Percentiles rank a stretch among this genome's conserved stretches.
phyloP scores from a whole-genome alignment of 768 basidiomycete genomes.

The Imleria badia region DNA sequence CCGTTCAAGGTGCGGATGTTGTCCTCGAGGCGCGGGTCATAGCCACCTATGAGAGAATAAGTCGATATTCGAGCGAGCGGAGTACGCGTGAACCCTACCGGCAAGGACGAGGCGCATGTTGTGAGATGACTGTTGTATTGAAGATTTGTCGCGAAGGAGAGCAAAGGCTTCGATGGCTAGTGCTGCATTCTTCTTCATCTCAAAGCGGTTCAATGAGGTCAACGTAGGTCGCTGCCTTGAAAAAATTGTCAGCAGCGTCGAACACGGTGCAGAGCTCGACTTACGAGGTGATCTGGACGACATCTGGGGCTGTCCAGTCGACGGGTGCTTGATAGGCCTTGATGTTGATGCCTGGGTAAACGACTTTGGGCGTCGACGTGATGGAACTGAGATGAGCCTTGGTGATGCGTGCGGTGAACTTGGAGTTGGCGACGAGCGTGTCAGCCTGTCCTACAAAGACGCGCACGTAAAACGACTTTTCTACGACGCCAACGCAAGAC shows the following conservation, averaged over 20 bases:
- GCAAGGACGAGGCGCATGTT: conserved; percentile 74
- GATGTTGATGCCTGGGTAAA: conserved; percentile 95
- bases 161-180: conserved; percentile 83
- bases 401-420: conserved; percentile 85
- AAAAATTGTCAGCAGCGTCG: conserved; percentile 32
- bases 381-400: conserved; percentile 73
- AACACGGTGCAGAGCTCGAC: conserved; percentile 18
- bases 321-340: conserved; percentile 58
- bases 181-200: conserved; percentile 88
- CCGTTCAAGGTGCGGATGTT: conserved; percentile 68
- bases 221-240: conserved; percentile 61
- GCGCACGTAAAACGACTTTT: not conserved
- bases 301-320: conserved; percentile 47
- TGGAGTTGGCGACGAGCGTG: conserved; percentile 86
- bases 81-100: conserved; percentile 43
- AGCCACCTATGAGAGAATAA: conserved; percentile 61
- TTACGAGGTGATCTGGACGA: conserved; percentile 55
- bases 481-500: not conserved
- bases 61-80: not conserved
- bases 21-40: conserved; percentile 84
- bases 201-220: conserved; percentile 91
- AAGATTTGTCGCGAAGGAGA: conserved; percentile 38
- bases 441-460: conserved; percentile 74
- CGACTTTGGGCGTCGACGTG: conserved; percentile 58
- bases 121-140: conserved; percentile 19